Conservation (phyloP, 768 basidiomycete genomes). For the Russula sp. region DNA sequence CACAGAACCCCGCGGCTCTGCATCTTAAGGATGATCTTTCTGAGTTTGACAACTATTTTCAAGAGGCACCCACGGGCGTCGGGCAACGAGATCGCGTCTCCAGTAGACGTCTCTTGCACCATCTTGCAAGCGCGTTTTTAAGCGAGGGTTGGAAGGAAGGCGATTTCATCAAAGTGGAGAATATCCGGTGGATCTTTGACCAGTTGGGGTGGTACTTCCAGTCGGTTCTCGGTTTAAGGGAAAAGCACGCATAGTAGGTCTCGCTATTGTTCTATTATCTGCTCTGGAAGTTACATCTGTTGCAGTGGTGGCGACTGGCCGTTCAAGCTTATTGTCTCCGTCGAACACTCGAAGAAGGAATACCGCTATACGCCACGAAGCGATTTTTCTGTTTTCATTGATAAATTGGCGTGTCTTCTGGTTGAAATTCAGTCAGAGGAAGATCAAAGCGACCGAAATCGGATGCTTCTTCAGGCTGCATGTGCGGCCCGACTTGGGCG, state of each 20-base stretch:
- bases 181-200: no score
- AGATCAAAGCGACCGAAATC: not conserved
- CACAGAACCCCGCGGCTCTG: not conserved
- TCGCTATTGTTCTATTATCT: not conserved
- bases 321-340: not conserved
- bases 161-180: no score
- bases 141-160: no score
- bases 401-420: not conserved
- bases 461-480: conserved; percentile 1
- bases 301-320: not conserved
- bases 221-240: no score
- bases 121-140: not conserved
- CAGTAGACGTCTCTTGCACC: not conserved
- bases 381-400: not conserved
- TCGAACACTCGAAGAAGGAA: not conserved
- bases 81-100: not conserved
- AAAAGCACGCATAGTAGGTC: not conserved
- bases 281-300: not conserved
- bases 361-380: conserved; percentile 7
- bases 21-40: not conserved
- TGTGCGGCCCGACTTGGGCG: not conserved
- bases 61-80: not conserved
- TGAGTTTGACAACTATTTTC: not conserved
- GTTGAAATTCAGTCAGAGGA: not conserved
- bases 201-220: no score